Base-by-base conservation (phyloP, 179 eudicot species). In the Vitellaria paradoxa region DNA sequence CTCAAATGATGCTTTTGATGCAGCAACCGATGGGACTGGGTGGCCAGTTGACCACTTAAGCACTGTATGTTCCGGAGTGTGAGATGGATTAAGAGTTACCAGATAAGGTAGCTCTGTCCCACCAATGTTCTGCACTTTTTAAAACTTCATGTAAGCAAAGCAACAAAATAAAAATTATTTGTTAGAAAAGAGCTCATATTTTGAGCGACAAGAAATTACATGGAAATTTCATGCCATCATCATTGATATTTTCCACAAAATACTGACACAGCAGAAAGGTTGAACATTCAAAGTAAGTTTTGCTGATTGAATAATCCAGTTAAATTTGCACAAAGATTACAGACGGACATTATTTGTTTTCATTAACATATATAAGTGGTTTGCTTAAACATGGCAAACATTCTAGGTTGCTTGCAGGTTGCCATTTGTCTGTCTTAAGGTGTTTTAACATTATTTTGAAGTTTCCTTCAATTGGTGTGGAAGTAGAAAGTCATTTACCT, bases 1-100 rank as follows among this genome's bases (percentile, higher is more conserved):
- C 85, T 90, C 88, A 68, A 76, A 72, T 71, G 97, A 89, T 79
- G 99, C 96, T 82, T 91, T 91, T 73, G 97, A 83, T 76, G 99
- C 95, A 53, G 97, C 93, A 76, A 95, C 94, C 18, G 97, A 91
- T 45, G 99, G 99, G 50, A 90, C 84, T 30, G 99, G 98, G 83
- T 95, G 99, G 52, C 97, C 91, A 5, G 97, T 87, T 66, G 88
- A 76, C 99, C 99, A 95, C 77, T 90, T 89, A 0, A 93, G 94
- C 89, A 91, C 56, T 49, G 85, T 70, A 55, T 90, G 80, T 49
- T 91, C 79, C 9, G 99, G 99, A 18, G 80, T 68, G 56, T 75
- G 79, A 52, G 94, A 76, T 42, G 99, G 99, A 81, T 96, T 93
- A 23, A 96, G 88, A 46, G 99, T 96, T 57, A 90, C 94, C 74